phyloP scores from a whole-genome alignment of 2,329 filamentous ascomycete genomes.

The Didymella lethalis region DNA sequence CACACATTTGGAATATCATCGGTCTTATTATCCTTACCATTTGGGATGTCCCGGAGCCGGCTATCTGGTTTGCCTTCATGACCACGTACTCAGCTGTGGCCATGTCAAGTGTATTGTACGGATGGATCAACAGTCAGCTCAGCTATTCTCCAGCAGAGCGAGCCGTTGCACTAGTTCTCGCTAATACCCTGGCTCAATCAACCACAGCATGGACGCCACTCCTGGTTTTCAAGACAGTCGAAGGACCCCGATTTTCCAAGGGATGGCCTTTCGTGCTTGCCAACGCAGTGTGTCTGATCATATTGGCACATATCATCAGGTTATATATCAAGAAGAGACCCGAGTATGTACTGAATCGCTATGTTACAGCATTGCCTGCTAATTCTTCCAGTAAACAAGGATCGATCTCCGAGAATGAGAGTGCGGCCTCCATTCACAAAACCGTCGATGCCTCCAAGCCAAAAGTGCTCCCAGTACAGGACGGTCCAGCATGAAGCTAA shows the following conservation, averaged over 20 bases:
- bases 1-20: conserved; percentile 57
- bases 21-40: conserved; percentile 54
- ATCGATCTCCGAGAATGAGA: background rate
- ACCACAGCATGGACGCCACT: conserved; percentile 65
- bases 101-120: conserved; percentile 64
- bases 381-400: background rate
- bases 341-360: background rate
- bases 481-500: background rate
- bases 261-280: background rate
- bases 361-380: background rate
- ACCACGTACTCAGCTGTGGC: conserved; percentile 60
- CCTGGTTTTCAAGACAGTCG: conserved; percentile 57
- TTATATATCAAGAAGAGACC: background rate
- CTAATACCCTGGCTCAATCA: conserved; percentile 63
- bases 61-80: conserved; percentile 64
- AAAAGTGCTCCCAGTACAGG: background rate
- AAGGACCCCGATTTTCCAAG: background rate
- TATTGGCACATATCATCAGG: background rate
- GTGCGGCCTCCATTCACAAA: background rate
- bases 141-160: conserved; percentile 58
- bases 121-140: conserved; percentile 63
- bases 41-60: background rate
- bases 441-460: background rate
- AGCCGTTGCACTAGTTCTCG: conserved; percentile 59
- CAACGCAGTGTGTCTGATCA: background rate